phyloP scores from a whole-genome alignment of 2,329 filamentous ascomycete species.

The Epichloe hybrida region DNA sequence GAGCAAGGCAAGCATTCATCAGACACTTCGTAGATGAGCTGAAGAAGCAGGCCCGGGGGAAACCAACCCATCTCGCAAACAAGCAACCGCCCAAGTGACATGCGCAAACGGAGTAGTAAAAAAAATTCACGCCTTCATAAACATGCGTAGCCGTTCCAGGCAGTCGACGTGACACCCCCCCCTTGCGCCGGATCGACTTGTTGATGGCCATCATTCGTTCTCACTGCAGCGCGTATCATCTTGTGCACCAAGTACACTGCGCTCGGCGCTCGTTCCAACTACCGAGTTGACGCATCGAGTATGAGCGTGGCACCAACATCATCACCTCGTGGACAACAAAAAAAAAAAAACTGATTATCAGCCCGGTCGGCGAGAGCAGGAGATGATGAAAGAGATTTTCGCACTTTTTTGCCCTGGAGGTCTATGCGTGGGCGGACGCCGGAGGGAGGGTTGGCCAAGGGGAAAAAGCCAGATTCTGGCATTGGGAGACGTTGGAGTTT shows the following conservation, averaged over 20 bases:
- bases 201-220: neutral
- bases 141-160: too few relatives aligned
- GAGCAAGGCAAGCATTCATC: slow-evolving; percentile 21
- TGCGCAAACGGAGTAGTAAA: neutral
- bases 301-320: slow-evolving; percentile 40
- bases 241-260: too few relatives aligned
- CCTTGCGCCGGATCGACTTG: too few relatives aligned
- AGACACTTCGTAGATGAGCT: slow-evolving; percentile 37
- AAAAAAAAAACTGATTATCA: slow-evolving; percentile 30
- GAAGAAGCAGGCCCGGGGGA: slow-evolving; percentile 34
- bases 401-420: slow-evolving; percentile 42
- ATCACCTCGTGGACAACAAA: slow-evolving; percentile 31
- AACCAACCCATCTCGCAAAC: slow-evolving; percentile 24
- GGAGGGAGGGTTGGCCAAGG: slow-evolving; percentile 29
- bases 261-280: slow-evolving; percentile 24
- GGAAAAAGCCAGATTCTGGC: slow-evolving; percentile 37
- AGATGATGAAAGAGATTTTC: slow-evolving; percentile 29
- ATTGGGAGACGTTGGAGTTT: slow-evolving; percentile 48
- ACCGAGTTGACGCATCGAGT: slow-evolving; percentile 42
- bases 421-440: slow-evolving; percentile 37
- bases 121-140: too few relatives aligned
- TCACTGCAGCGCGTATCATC: neutral
- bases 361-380: slow-evolving; percentile 20
- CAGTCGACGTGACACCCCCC: too few relatives aligned
- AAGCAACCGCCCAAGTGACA: slow-evolving; percentile 15